Base-by-base conservation (phyloP, 2,329 filamentous ascomycete species). In the Gliomastix tumulicola region DNA sequence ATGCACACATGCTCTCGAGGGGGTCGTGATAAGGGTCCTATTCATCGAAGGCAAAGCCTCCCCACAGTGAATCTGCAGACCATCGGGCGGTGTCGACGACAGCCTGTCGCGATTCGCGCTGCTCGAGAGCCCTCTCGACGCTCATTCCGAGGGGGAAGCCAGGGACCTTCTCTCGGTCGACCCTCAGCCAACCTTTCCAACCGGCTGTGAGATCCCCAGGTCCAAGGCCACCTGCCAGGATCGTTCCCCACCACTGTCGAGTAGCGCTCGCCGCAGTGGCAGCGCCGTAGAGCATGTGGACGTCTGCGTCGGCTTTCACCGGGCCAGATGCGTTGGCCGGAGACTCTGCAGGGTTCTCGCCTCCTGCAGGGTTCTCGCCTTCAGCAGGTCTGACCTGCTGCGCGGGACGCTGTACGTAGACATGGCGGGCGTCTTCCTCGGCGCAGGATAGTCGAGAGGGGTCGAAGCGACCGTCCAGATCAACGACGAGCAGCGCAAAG, bases 211-310 rank as follows among this genome's bases (percentile, higher is more conserved):
- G 41, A 35, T 59, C 48, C 16, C 60, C 57, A 2, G 54, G 53
- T 6, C 54, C 54, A 20, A 51, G 44, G 1, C 63, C 63, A 9
- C 69, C 71, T 27, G 77, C 45, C 6, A 78, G 65, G 19, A 79
- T 46, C 3, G 70, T 74, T n/a, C 75, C 74, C 74, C 75, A 79
- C 66, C 68, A 76, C 41, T 66, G 62, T 5, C 74, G 63, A 19
- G 46, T 53, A 6, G 60, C 57, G 42, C 69, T 75, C 25, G 47
- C 49, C 41, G 63, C 61, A 21, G 60, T 42, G 9, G 36, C 37
- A 7, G 49, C 40, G 4, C 63, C 61, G 50, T 79, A 78, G 6
- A 77, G 54, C 60, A 77, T 71, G 48, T 65, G 67, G 30, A 57
- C 47, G 34, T 68, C 61, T 4, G 66, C 63, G 1, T 60, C 57